Percentiles rank a stretch among this genome's conserved stretches.
Conservation (phyloP, 768 basidiomycete genomes). For the Boletus pseudopeckii region DNA sequence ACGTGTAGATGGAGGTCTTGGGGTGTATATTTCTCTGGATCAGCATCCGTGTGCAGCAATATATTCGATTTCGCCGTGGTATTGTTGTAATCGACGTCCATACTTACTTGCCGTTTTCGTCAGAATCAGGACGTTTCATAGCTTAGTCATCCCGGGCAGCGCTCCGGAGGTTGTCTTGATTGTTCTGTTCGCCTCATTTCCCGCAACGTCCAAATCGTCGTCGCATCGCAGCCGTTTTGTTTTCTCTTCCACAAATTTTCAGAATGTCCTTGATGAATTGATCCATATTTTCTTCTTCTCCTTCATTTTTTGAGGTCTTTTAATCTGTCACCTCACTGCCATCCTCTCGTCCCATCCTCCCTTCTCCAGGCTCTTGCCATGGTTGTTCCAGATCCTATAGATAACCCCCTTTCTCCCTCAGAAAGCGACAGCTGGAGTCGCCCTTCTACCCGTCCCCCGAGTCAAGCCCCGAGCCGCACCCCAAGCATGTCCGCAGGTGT, state of each 20-base stretch:
- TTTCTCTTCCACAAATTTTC: background rate
- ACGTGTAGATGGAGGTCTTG: background rate
- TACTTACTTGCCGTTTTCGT: background rate
- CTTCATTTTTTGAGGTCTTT: background rate
- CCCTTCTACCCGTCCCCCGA: conserved; percentile 60
- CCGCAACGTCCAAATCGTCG: conserved; percentile 14
- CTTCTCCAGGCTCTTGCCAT: conserved; percentile 32
- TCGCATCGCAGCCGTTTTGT: conserved; percentile 2
- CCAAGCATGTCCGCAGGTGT: conserved; percentile 37
- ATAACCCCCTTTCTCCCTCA: conserved; percentile 49
- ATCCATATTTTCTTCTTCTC: background rate
- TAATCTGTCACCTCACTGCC: background rate
- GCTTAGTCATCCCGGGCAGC: conserved; percentile 25
- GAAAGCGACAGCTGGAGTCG: conserved; percentile 60
- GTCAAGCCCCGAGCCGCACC: conserved; percentile 47
- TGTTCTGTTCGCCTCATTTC: conserved; percentile 8
- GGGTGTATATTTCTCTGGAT: background rate
- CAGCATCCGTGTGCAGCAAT: background rate
- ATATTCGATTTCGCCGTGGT: background rate
- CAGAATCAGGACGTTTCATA: background rate
- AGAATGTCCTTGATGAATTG: conserved; percentile 14
- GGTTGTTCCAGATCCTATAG: conserved; percentile 35
- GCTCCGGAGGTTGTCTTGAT: conserved; percentile 4
- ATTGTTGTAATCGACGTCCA: background rate
- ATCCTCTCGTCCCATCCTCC: background rate